Conservation (phyloP, 768 basidiomycete species). For the Gymnopilus junonius region DNA sequence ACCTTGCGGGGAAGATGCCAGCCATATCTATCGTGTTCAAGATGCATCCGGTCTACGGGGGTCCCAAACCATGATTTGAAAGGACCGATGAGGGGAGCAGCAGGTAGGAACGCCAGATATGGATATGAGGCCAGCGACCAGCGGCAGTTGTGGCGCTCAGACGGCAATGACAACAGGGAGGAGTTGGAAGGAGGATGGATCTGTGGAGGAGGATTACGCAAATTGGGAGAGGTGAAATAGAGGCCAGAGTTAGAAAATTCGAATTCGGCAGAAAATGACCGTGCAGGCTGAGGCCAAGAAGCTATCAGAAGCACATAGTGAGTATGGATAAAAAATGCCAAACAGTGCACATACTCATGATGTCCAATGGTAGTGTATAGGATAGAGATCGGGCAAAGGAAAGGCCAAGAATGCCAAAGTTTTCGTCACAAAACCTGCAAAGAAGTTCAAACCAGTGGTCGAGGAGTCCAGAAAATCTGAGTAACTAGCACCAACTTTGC, state of each 20-base stretch:
- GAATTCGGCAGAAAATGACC: background rate
- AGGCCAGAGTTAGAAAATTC: background rate
- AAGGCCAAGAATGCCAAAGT: background rate
- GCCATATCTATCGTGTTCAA: background rate
- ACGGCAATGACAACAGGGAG: background rate
- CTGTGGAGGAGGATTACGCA: background rate
- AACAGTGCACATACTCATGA: background rate
- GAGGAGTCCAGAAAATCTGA: background rate
- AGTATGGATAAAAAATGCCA: too few species aligned
- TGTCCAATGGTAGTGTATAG: background rate
- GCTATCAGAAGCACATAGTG: background rate
- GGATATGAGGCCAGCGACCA: background rate
- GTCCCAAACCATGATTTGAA: background rate
- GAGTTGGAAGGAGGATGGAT: background rate
- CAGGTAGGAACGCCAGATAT: background rate
- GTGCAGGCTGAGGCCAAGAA: background rate
- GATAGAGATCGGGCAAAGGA: background rate
- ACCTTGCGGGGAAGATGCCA: conserved; percentile 10
- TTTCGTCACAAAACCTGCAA: background rate
- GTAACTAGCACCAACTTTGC: background rate
- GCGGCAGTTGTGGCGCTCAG: background rate
- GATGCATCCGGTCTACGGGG: background rate
- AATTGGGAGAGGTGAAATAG: background rate
- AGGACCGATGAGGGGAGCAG: background rate
- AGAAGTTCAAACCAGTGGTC: background rate